phyloP scores from a whole-genome alignment of 768 basidiomycete genomes.

The Trametes sanguinea region DNA sequence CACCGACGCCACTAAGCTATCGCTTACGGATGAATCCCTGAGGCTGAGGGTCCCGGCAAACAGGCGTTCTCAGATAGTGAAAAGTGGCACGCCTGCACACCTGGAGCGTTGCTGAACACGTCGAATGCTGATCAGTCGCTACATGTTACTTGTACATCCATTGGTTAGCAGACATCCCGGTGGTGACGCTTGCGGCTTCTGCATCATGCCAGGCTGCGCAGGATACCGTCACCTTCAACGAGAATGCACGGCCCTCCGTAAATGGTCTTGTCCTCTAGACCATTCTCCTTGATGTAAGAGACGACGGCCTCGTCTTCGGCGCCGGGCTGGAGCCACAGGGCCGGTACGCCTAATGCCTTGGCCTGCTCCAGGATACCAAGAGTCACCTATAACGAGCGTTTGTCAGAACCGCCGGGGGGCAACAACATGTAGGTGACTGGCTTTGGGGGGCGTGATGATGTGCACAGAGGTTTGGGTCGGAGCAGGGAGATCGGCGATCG shows the following conservation, averaged over 20 bases:
- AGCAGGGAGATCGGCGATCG: slow-evolving; percentile 55
- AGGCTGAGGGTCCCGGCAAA: no score
- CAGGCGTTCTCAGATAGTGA: no score
- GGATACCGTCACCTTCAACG: slow-evolving; percentile 67
- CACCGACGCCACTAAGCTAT: slow-evolving; percentile 7
- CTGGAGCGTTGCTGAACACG: no score
- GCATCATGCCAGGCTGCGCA: slow-evolving; percentile 20
- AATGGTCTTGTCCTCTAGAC: slow-evolving; percentile 66
- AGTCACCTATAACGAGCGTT: slow-evolving; percentile 53
- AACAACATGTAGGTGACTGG: slow-evolving; percentile 39
- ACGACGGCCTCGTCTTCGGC: slow-evolving; percentile 70
- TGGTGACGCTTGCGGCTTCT: no score
- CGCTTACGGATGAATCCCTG: not conserved
- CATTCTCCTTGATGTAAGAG: slow-evolving; percentile 65
- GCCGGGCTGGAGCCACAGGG: slow-evolving; percentile 90
- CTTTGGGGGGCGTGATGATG: slow-evolving; percentile 78
- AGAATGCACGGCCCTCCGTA: slow-evolving; percentile 84
- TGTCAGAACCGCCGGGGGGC: not conserved
- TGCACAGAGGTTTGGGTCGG: slow-evolving; percentile 74
- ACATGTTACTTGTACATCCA: no score
- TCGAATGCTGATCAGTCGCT: no score
- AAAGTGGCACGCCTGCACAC: no score
- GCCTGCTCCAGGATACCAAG: slow-evolving; percentile 66
- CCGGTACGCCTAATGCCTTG: slow-evolving; percentile 67
- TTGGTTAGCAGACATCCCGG: not conserved